These are phyloP conservation scores for Silene uniflora DNA, from an alignment of 148 eudicot species.

Conservation along the genomic window DNA sequence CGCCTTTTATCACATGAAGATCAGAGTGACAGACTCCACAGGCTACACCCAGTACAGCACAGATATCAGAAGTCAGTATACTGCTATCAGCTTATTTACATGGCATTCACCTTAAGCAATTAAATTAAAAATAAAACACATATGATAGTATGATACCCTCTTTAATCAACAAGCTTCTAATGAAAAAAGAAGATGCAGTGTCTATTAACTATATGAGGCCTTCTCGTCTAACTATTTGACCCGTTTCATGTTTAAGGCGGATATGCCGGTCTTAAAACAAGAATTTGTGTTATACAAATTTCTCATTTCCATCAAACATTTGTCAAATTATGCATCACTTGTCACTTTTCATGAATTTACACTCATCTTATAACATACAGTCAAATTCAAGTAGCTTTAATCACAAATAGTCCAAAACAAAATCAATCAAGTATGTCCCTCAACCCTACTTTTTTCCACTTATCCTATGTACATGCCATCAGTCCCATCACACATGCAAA, in stretches of 20 bases:
- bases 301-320: background rate
- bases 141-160: background rate
- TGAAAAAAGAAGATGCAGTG: background rate
- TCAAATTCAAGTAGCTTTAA: background rate
- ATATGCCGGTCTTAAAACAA: no score
- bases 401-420: background rate
- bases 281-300: no score
- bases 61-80: slow-evolving; percentile 17
- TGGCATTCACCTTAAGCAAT: background rate
- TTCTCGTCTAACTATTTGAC: background rate
- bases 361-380: slow-evolving; percentile 1
- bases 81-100: background rate
- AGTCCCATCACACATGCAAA: background rate
- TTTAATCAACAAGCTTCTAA: background rate
- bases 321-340: background rate
- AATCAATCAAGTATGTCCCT: background rate
- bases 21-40: slow-evolving; percentile 99
- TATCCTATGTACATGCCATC: no score
- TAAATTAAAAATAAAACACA: background rate
- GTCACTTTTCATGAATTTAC: background rate
- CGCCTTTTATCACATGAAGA: slow-evolving; percentile 96
- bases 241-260: no score
- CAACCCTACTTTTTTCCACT: background rate
- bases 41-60: slow-evolving; percentile 49
- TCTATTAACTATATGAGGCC: background rate